Evolutionary conservation across 2,329 filamentous ascomycete genomes (phyloP).

Genomic region (Diaporthe vaccinii): DNA sequence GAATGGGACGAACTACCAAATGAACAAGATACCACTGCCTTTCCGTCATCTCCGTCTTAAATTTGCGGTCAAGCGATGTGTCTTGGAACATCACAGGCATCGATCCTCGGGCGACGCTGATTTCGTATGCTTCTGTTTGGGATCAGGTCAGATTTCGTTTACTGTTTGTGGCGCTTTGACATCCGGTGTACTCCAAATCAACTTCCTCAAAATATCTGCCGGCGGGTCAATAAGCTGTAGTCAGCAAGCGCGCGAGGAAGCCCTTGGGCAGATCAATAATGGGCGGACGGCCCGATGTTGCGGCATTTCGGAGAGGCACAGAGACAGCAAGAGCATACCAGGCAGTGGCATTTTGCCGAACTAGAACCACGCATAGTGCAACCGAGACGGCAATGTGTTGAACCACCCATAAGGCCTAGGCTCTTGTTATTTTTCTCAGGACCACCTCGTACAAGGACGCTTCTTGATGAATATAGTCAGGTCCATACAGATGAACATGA

Average conservation of each 20-base stretch:
- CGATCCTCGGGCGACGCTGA: not conserved
- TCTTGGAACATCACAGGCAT: not conserved
- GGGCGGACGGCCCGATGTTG: not conserved
- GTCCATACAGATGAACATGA: not conserved
- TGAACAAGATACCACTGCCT: not conserved
- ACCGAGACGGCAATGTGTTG: too few relatives aligned
- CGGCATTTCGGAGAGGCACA: not conserved
- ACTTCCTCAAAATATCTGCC: too few relatives aligned
- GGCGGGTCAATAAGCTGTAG: not conserved
- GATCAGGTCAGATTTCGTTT: not conserved
- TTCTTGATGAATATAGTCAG: rapidly evolving
- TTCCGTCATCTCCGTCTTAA: not conserved
- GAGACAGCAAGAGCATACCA: too few relatives aligned
- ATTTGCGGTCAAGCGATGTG: not conserved
- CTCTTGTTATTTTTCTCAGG: not conserved
- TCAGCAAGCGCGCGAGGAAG: not conserved
- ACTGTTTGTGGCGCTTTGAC: not conserved
- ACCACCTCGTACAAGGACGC: not conserved
- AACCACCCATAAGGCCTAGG: too few relatives aligned
- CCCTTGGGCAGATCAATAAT: not conserved
- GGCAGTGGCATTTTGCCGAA: not conserved
- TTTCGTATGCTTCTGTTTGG: not conserved
- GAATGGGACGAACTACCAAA: not conserved
- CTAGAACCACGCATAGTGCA: too few relatives aligned
- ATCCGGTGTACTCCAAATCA: not conserved